Percentiles rank a stretch among this genome's conserved stretches.
phyloP scores from a whole-genome alignment of 257 asterid genomes.

The Plantago elongata region DNA sequence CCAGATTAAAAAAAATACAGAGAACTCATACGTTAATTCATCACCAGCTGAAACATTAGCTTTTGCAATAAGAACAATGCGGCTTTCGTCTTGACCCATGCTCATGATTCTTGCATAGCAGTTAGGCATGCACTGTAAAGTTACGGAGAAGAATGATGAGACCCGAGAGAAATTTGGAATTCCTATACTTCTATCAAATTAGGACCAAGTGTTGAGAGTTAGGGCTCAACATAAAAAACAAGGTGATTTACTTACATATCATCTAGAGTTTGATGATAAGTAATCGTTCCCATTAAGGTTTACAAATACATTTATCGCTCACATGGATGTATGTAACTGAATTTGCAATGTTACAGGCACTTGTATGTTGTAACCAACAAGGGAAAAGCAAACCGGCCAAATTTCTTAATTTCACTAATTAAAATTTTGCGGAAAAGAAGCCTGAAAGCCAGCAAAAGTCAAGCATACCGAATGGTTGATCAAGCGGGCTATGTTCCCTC shows the following conservation, averaged over 20 bases:
- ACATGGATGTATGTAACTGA: too few species aligned
- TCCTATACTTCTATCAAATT: neutral
- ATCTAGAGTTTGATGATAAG: too few species aligned
- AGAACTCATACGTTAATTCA: conserved; percentile 71
- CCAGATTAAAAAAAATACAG: conserved; percentile 2
- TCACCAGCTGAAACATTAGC: conserved; percentile 68
- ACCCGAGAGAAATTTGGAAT: neutral
- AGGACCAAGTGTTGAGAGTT: too few species aligned
- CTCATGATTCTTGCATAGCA: conserved; percentile 91
- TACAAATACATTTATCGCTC: too few species aligned
- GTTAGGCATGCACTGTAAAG: conserved; percentile 87
- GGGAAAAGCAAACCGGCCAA: too few species aligned
- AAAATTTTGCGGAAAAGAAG: neutral
- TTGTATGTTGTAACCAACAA: too few species aligned
- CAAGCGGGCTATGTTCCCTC: conserved; percentile 93
- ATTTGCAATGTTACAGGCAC: too few species aligned
- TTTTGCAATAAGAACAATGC: conserved; percentile 82
- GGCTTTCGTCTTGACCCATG: conserved; percentile 64
- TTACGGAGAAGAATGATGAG: neutral
- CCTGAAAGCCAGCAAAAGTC: conserved; percentile 2
- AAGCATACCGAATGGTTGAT: conserved; percentile 88
- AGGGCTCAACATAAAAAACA: too few species aligned
- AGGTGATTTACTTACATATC: too few species aligned
- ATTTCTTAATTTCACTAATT: too few species aligned
- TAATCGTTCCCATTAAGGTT: too few species aligned